These are phyloP conservation scores for Yamadazyma sp. DNA, from an alignment of 1,139 yeast species.

Conservation along the genomic window DNA sequence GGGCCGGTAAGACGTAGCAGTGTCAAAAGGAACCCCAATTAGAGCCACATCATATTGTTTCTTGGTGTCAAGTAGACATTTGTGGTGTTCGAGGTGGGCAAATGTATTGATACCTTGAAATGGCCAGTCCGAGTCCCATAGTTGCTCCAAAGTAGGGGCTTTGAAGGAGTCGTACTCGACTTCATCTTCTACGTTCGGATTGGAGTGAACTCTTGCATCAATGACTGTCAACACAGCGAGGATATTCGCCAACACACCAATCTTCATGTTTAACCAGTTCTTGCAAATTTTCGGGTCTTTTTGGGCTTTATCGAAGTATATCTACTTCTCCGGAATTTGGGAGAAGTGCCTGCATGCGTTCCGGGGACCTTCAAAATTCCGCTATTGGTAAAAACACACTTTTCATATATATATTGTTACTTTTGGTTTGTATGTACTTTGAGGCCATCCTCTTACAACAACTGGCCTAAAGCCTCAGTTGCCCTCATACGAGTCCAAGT, in stretches of 20 bases:
- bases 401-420: neutral
- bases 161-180: slow-evolving; percentile 14
- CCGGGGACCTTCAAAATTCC: neutral
- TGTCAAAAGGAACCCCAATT: slow-evolving; percentile 77
- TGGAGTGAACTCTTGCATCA: slow-evolving; percentile 11
- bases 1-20: slow-evolving; percentile 70
- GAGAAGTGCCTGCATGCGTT: too few relatives aligned
- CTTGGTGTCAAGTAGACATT: slow-evolving; percentile 53
- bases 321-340: neutral
- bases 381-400: neutral
- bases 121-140: slow-evolving; percentile 69
- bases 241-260: neutral
- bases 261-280: slow-evolving; percentile 2
- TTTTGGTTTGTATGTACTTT: too few relatives aligned
- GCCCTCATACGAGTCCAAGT: slow-evolving; percentile 7
- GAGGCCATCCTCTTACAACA: too few relatives aligned
- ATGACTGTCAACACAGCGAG: neutral
- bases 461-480: too few relatives aligned
- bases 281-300: neutral
- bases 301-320: neutral
- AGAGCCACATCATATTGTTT: slow-evolving; percentile 61
- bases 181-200: slow-evolving; percentile 9
- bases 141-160: slow-evolving; percentile 42
- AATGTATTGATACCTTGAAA: slow-evolving; percentile 71
- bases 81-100: slow-evolving; percentile 64